Evolutionary conservation across 164 flowering plant species (phyloP).

Genomic region (Macadamia tetraphylla): DNA sequence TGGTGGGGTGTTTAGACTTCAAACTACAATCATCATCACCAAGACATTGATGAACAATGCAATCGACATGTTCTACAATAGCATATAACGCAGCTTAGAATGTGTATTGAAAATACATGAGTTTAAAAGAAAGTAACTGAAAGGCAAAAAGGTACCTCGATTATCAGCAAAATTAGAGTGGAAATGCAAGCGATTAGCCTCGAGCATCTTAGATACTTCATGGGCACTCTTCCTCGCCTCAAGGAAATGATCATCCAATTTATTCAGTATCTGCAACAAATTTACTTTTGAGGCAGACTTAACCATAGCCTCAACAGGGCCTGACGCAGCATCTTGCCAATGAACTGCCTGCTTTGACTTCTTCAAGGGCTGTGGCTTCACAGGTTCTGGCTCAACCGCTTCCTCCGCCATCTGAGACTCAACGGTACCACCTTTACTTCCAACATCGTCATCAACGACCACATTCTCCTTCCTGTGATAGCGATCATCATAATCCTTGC

Average conservation of each 20-base stretch:
- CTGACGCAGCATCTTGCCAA: constrained; percentile 29
- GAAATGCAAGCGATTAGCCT: constrained; percentile 81
- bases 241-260: constrained; percentile 74
- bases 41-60: too few species aligned
- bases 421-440: background rate
- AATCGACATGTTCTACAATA: too few species aligned
- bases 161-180: constrained; percentile 91
- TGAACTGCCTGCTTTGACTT: constrained; percentile 37
- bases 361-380: constrained; percentile 1
- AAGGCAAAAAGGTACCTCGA: constrained; percentile 36
- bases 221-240: constrained; percentile 77
- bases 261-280: constrained; percentile 46
- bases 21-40: too few species aligned
- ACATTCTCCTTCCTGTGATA: constrained; percentile 12
- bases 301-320: constrained; percentile 30
- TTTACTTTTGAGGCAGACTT: constrained; percentile 26
- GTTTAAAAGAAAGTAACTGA: background rate
- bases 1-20: too few species aligned
- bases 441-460: constrained; percentile 2
- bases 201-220: constrained; percentile 86
- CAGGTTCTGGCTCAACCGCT: constrained; percentile 21
- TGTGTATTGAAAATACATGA: too few species aligned
- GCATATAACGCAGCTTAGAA: too few species aligned
- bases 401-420: constrained; percentile 42
- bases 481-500: constrained; percentile 4